Evolutionary conservation across 352 stramenopile genomes (phyloP).

Genomic region (Globisporangium nodosum): DNA sequence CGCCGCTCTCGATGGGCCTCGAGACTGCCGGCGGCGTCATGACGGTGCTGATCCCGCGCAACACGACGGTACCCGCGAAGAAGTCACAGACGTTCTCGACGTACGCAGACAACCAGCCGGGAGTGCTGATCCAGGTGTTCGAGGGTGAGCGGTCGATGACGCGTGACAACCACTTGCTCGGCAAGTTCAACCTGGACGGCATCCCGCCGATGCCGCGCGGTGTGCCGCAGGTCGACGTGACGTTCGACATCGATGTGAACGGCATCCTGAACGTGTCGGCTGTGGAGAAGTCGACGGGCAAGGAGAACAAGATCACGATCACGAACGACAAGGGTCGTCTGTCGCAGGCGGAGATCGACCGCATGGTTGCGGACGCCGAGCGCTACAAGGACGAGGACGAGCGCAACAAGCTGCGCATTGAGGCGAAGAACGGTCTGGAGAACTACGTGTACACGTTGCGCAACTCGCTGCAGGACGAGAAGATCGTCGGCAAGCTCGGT

Average conservation of each 20-base stretch:
- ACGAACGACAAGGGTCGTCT: conserved; percentile 93
- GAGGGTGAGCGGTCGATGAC: conserved; percentile 89
- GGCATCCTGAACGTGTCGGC: conserved; percentile 89
- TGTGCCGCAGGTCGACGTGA: conserved; percentile 67
- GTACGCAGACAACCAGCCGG: conserved; percentile 61
- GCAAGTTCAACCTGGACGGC: conserved; percentile 57
- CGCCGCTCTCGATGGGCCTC: conserved; percentile 59
- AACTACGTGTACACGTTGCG: conserved; percentile 80
- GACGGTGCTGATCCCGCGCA: conserved; percentile 54
- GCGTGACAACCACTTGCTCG: conserved; percentile 68
- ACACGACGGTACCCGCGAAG: conserved; percentile 62
- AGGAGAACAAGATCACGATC: conserved; percentile 94
- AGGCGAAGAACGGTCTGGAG: conserved; percentile 82
- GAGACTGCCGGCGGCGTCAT: conserved; percentile 73
- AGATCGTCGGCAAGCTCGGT: background rate
- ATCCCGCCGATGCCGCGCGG: conserved; percentile 51
- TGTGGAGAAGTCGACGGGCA: conserved; percentile 70
- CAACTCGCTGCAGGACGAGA: conserved; percentile 25
- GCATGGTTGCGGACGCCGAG: conserved; percentile 89
- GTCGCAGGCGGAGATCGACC: conserved; percentile 89
- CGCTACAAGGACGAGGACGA: conserved; percentile 72
- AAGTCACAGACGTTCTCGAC: conserved; percentile 68
- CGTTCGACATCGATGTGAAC: conserved; percentile 68
- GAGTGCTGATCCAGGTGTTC: conserved; percentile 67
- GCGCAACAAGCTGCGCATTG: conserved; percentile 47